These are phyloP conservation scores for Paramecium primaurelia DNA, from an alignment of 73 alveolate genomes.

Conservation along the genomic window DNA sequence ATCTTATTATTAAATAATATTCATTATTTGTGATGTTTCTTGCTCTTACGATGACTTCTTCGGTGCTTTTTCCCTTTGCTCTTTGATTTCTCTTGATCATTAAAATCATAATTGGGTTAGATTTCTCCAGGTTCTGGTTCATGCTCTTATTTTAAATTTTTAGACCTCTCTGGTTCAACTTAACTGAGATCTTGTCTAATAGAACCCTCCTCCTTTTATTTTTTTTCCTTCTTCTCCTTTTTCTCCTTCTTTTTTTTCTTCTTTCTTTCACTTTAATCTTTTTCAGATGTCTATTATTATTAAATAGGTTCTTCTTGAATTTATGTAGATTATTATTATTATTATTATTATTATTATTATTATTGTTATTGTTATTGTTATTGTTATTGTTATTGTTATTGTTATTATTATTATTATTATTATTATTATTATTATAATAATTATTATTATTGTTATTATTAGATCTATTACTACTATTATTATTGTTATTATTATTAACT, in stretches of 20 bases:
- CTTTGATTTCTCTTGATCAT: constrained; percentile 3
- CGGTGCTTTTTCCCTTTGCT: constrained; percentile 35
- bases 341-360: too few relatives aligned
- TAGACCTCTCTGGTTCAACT: constrained; percentile 15
- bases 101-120: neutral
- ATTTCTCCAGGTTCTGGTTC: constrained; percentile 24
- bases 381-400: too few relatives aligned
- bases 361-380: too few relatives aligned
- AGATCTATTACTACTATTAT: neutral
- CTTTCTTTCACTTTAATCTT: constrained; percentile 34
- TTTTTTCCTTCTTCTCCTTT: constrained; percentile 5
- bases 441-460: neutral
- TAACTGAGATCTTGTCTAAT: neutral
- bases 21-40: constrained; percentile 19
- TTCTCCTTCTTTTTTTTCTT: constrained; percentile 44
- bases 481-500: neutral
- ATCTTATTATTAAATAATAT: neutral
- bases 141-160: neutral
- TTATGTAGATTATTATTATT: neutral
- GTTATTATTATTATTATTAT: neutral
- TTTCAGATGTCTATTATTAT: neutral
- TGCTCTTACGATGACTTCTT: constrained; percentile 3
- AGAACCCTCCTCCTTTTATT: neutral
- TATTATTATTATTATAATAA: neutral
- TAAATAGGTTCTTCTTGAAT: neutral